These are phyloP conservation scores for Gonapodya sp. DNA, from an alignment of 192 early-diverging fungal species.

Conservation along the genomic window DNA sequence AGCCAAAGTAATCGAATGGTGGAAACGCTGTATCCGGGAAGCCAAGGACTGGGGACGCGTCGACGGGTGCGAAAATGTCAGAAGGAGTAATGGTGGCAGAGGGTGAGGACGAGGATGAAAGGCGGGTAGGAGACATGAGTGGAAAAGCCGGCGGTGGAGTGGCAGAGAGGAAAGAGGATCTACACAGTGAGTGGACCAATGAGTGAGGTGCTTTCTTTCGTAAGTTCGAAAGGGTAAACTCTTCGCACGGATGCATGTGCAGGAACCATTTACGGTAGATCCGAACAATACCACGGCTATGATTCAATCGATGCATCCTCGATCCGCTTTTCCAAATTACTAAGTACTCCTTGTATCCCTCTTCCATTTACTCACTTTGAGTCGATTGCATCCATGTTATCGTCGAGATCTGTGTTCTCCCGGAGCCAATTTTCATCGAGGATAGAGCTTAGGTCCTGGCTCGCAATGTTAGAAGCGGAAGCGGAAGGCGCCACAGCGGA, in stretches of 20 bases:
- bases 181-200: too few relatives aligned
- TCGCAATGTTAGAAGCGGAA: background rate
- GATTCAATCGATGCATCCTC: too few relatives aligned
- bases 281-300: too few relatives aligned
- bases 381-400: too few relatives aligned
- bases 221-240: too few relatives aligned
- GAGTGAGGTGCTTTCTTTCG: too few relatives aligned
- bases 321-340: too few relatives aligned
- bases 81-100: background rate
- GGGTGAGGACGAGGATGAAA: background rate
- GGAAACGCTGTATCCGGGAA: background rate
- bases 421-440: background rate
- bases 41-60: too few relatives aligned
- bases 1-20: background rate
- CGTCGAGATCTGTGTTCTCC: background rate
- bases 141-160: background rate
- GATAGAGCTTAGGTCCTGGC: background rate
- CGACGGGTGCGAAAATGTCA: background rate
- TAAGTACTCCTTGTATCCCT: too few relatives aligned
- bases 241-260: too few relatives aligned
- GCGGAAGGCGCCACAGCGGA: background rate
- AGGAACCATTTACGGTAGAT: too few relatives aligned
- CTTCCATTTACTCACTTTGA: too few relatives aligned
- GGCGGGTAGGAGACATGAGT: background rate
- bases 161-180: background rate